phyloP scores from a whole-genome alignment of 2,329 filamentous ascomycete genomes.

The Fusarium nodosum region DNA sequence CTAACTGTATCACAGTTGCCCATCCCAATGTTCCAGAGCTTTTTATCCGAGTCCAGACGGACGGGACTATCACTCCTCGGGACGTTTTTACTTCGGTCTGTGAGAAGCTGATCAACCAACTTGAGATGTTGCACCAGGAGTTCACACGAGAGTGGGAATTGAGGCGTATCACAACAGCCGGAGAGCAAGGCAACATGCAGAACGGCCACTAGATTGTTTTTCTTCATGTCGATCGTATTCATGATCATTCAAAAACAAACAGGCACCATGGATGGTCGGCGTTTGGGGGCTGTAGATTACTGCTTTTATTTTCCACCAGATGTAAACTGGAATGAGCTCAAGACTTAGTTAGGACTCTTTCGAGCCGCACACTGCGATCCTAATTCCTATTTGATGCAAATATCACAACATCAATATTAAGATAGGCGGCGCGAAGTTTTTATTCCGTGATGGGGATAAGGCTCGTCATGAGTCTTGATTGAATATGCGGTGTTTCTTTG shows the following conservation, averaged over 20 bases:
- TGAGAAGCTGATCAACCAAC: slow-evolving; percentile 83
- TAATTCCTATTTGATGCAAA: slow-evolving; percentile 24
- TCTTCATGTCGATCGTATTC: slow-evolving; percentile 16
- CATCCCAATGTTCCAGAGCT: slow-evolving; percentile 74
- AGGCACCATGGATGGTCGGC: slow-evolving; percentile 45
- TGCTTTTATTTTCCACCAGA: slow-evolving; percentile 40
- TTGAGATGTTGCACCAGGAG: slow-evolving; percentile 84
- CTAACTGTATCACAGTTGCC: slow-evolving; percentile 56
- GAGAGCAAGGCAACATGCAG: slow-evolving; percentile 66
- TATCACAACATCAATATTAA: slow-evolving; percentile 9
- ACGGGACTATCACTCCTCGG: slow-evolving; percentile 88
- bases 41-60: slow-evolving; percentile 87
- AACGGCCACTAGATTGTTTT: slow-evolving; percentile 52
- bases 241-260: slow-evolving; percentile 31
- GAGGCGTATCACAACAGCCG: slow-evolving; percentile 83
- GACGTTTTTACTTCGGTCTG: slow-evolving; percentile 86
- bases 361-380: slow-evolving; percentile 19
- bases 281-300: slow-evolving; percentile 47
- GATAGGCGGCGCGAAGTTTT: slow-evolving; percentile 2
- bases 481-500: slow-evolving; percentile 21
- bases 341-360: slow-evolving; percentile 33
- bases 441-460: not conserved
- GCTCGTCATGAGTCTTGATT: slow-evolving; percentile 9
- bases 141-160: slow-evolving; percentile 95
- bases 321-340: slow-evolving; percentile 34